A percentile compares a stretch with the other conserved stretches of the same genome.
Evolutionary conservation across 768 basidiomycete species (phyloP).

Genomic region (Imleria badia): DNA sequence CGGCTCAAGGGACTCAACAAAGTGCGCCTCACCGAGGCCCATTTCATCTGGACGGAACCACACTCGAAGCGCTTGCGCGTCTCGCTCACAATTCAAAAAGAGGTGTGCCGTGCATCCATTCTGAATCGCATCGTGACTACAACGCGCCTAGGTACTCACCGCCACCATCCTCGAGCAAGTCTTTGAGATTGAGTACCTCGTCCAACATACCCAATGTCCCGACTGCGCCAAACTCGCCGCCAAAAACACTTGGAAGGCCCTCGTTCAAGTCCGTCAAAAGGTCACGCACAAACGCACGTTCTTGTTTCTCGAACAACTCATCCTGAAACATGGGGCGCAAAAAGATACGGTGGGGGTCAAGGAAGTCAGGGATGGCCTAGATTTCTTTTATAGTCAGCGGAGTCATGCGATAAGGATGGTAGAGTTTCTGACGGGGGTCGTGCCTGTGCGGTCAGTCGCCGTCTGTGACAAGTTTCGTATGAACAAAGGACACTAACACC

Average conservation of each 20-base stretch:
- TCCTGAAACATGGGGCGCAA: conserved; percentile 94
- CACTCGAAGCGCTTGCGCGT: conserved; percentile 92
- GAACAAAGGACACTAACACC: neutral
- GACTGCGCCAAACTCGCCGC: conserved; percentile 93
- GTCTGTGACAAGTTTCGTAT: neutral
- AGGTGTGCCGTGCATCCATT: conserved; percentile 50
- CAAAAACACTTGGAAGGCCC: conserved; percentile 98
- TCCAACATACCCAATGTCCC: conserved; percentile 93
- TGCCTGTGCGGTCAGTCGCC: conserved; percentile 75
- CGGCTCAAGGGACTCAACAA: conserved; percentile 93
- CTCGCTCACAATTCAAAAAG: conserved; percentile 97
- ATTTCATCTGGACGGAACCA: conserved; percentile 99
- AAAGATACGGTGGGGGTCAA: conserved; percentile 93
- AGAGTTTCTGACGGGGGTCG: conserved; percentile 86
- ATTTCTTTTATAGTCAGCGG: conserved; percentile 93
- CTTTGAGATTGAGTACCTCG: conserved; percentile 94
- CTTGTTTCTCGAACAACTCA: conserved; percentile 94
- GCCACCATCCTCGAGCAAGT: conserved; percentile 96
- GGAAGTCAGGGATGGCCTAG: conserved; percentile 91
- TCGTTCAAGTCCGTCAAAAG: conserved; percentile 99
- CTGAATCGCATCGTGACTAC: neutral
- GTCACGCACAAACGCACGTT: conserved; percentile 98
- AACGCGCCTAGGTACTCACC: conserved; percentile 71
- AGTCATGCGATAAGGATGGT: conserved; percentile 96
- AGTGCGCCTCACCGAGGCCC: conserved; percentile 96